phyloP scores from a whole-genome alignment of 2,329 filamentous ascomycete species.

The Calonectria crousiana region DNA sequence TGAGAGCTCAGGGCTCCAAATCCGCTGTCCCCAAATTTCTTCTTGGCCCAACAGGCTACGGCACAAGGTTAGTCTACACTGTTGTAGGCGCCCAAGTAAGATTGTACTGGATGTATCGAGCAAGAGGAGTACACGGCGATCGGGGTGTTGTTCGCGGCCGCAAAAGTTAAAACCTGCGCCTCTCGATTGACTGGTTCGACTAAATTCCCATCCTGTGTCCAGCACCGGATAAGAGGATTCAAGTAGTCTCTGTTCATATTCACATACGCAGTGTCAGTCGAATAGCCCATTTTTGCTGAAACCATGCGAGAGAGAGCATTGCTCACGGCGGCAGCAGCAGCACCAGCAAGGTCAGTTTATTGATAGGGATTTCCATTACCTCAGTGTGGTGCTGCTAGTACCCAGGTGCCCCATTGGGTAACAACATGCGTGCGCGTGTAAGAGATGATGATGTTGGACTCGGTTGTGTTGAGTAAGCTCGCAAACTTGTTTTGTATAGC shows the following conservation, averaged over 20 bases:
- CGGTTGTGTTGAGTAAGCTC: neutral
- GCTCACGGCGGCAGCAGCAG: neutral
- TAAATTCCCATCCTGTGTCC: neutral
- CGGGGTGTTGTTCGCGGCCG: neutral
- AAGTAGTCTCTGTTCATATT: neutral
- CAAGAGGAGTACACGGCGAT: neutral
- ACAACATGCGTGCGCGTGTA: neutral
- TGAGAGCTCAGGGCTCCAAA: neutral
- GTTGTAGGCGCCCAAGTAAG: neutral
- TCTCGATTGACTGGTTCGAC: neutral
- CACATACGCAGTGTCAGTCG: neutral
- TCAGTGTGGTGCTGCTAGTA: neutral
- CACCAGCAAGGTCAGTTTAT: neutral
- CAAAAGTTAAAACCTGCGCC: neutral
- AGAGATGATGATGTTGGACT: neutral
- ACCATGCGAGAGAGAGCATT: neutral
- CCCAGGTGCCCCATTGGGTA: neutral
- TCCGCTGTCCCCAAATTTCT: neutral
- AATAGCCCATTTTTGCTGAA: slow-evolving; percentile 1
- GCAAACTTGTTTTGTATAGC: neutral
- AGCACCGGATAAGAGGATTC: neutral
- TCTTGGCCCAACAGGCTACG: neutral
- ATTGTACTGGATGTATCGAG: neutral
- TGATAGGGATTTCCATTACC: neutral
- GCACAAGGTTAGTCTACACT: neutral